Evolutionary conservation across 179 eudicot species (phyloP), one percentile per base, ranked within the genome.

Genomic region (Drosera spatulata): DNA sequence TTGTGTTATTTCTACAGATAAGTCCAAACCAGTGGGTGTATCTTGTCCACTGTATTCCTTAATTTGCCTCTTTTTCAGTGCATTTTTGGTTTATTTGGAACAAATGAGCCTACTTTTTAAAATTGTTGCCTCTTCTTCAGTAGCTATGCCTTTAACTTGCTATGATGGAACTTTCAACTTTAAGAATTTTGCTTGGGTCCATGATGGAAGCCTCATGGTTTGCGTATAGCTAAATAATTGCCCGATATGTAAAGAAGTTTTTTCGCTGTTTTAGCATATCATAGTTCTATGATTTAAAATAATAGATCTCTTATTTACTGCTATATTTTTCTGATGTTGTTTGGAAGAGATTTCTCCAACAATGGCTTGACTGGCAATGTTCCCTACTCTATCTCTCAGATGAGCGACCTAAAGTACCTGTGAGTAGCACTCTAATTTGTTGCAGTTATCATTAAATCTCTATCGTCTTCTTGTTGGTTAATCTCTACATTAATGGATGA

Each of bases 321-420:
- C 45, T 43, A 4, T 43, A 43, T 7, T 43, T 43, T 4, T 43
- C 8, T 43, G 45, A 7, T 43, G 54, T 6, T 37, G 48, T 46
- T 72, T 15, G 46, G 61, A 77, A 83, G 88, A 58, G 81, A 83
- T 78, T 73, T 83, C 55, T 75, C 85, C 53, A 54, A 62, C 50
- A 84, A 81, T 67, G 72, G 56, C 65, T 77, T 84, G 57, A 66
- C 66, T 39, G 86, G 86, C 42, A 49, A 66, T 44, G 65, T 84
- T 56, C 89, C 89, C 40, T 84, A 72, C 61, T 84, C 89, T 45
- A 66, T 84, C 55, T 72, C 86, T 62, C 80, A 67, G 59, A 79
- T 84, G 82, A 79, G 61, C 41, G 62, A 45, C 65, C 79, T 84
- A 41, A 69, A 74, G 59, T 65, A 70, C 64, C 72, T 84, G 89